Conservation (phyloP, 23 red algal species). For the Gracilaria caudata region DNA sequence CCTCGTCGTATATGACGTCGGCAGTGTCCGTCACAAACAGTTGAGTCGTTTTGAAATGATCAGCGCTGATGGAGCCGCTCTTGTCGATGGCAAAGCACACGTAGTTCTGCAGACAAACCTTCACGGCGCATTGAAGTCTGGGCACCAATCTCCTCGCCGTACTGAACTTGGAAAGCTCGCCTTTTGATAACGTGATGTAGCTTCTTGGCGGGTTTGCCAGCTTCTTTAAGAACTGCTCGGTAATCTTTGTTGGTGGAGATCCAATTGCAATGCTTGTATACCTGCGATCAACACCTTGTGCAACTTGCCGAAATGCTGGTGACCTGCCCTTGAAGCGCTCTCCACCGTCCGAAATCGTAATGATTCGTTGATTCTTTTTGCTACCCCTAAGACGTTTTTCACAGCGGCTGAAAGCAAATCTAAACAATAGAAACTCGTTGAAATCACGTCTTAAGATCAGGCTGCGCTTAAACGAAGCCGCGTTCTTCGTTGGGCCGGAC, state of each 20-base stretch:
- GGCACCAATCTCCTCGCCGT: background rate
- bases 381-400: background rate
- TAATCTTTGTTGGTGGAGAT: background rate
- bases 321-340: background rate
- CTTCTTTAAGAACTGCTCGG: background rate
- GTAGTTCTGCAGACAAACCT: background rate
- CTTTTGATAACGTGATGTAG: background rate
- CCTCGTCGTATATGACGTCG: background rate
- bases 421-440: background rate
- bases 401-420: background rate
- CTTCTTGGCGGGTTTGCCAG: background rate
- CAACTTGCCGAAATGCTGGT: background rate
- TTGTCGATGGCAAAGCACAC: constrained; percentile 27
- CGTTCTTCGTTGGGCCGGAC: background rate
- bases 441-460: too few relatives aligned
- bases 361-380: background rate
- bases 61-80: background rate
- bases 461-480: background rate
- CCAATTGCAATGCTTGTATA: background rate
- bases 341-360: background rate
- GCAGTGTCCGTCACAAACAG: constrained; percentile 18
- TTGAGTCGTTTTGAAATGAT: background rate
- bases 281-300: background rate
- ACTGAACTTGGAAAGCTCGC: background rate
- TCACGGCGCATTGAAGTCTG: background rate